Base-by-base conservation (phyloP, 2,329 filamentous ascomycete genomes). In the Fusarium sp. region DNA sequence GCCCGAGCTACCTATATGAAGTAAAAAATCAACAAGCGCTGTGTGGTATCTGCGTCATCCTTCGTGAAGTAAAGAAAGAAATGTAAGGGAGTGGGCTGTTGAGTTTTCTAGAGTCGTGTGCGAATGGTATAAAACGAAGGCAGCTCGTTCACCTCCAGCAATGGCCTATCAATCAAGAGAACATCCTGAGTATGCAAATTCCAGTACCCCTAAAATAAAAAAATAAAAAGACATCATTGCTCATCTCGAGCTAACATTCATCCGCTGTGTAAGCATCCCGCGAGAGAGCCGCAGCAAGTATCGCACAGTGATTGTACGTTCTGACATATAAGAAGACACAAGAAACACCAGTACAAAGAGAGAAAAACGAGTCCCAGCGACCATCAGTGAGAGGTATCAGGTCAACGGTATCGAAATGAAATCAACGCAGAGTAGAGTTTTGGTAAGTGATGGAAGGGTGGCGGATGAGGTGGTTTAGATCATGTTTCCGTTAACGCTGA, bases 401-500 rank as follows among this genome's bases (percentile, higher is more conserved):
- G 34, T 38, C 57, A 50, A 52, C 47, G 44, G 41, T 24, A 57
- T 50, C 52, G 51, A 52, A 20, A 45, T 26, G 32, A 61, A 73
- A 48, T 48, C 62, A 60, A 55, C n/a, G 42, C 26, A 64, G 50
- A 68, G 54, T 57, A 68, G 57, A 68, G 52, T 61, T 47, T 60
- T 66, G 42, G 54, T 57, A 62, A 57, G 32, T 55, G 36, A 64
- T 47, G 39, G 52, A 48, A 52, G 47, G 44, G 34, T 58, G 60
- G 48, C 6, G 24, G 36, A 30, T 47, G 41, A 24, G 20, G 26
- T 42, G 32, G 18, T 30, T 57, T 83, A 93, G 79, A 93, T 92
- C 89, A 92, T 92, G 83, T 90, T 92, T 50, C 94, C 94, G 79
- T 96, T 96, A 73, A 95, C 90, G 79, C 91, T 93, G 77, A 96